phyloP scores from a whole-genome alignment of 1,284 basidiomycete species.

The Pholiota adiposa region DNA sequence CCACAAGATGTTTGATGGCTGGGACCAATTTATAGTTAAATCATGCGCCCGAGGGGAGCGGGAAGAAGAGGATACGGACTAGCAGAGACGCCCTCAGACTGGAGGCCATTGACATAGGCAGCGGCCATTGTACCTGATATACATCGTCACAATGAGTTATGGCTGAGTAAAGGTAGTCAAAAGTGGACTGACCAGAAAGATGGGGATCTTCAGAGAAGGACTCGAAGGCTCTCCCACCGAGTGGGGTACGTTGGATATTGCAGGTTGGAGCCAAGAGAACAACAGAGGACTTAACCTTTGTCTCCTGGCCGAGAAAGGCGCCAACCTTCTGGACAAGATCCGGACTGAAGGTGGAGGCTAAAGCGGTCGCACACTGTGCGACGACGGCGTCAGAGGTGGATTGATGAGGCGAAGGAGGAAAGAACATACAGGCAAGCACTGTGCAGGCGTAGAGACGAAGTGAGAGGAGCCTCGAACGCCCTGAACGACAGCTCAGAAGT shows the following conservation, averaged over 20 bases:
- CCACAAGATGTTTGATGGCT: slow-evolving; percentile 57
- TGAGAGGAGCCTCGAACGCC: slow-evolving; percentile 72
- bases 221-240: slow-evolving; percentile 70
- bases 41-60: neutral
- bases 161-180: too few relatives aligned
- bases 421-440: slow-evolving; percentile 59
- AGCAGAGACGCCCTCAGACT: slow-evolving; percentile 64
- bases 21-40: neutral
- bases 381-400: slow-evolving; percentile 8
- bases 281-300: slow-evolving; percentile 66
- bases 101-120: slow-evolving; percentile 69
- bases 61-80: slow-evolving; percentile 32
- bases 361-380: slow-evolving; percentile 64
- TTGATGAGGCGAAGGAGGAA: slow-evolving; percentile 1
- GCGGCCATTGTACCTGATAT: slow-evolving; percentile 56
- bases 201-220: slow-evolving; percentile 72
- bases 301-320: slow-evolving; percentile 60
- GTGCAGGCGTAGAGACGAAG: slow-evolving; percentile 62
- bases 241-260: slow-evolving; percentile 69
- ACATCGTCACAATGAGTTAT: neutral
- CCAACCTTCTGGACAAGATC: slow-evolving; percentile 59
- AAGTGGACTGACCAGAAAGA: slow-evolving; percentile 51
- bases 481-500: slow-evolving; percentile 30
- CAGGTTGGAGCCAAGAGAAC: slow-evolving; percentile 70
- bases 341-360: slow-evolving; percentile 67